Evolutionary conservation across 2,329 filamentous ascomycete genomes (phyloP).

Genomic region (Akanthomyces muscarius): DNA sequence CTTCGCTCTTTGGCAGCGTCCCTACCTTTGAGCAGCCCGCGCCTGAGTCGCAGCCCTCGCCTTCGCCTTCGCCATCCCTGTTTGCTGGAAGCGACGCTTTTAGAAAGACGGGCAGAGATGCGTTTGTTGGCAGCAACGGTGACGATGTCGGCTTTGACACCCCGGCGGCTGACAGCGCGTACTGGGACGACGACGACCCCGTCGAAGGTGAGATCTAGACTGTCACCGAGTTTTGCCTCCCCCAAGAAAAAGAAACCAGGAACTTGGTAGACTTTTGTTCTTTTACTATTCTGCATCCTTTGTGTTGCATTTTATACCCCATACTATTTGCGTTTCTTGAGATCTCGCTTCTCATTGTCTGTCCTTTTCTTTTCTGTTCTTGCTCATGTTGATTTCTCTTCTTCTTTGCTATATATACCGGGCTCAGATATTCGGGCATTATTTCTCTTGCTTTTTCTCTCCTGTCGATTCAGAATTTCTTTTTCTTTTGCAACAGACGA

Average conservation of each 20-base stretch:
- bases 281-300: background rate
- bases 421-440: background rate
- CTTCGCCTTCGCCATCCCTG: background rate
- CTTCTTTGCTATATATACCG: background rate
- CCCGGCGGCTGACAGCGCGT: background rate
- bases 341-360: background rate
- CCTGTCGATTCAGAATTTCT: too few species aligned
- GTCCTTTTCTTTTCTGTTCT: background rate
- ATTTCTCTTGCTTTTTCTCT: background rate
- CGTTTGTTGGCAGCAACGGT: constrained; percentile 16
- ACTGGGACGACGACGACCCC: constrained; percentile 23
- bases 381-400: background rate
- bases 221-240: background rate
- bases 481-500: too few species aligned
- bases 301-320: background rate
- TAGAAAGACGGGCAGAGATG: constrained; percentile 16
- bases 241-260: background rate
- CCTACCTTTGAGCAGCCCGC: background rate
- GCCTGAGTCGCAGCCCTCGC: too few species aligned
- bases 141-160: background rate
- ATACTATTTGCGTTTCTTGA: background rate
- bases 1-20: constrained; percentile 10
- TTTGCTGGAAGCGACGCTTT: constrained; percentile 11
- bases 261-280: background rate
- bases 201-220: constrained; percentile 36